These are phyloP conservation scores for Liriodendron chinense DNA, from an alignment of 164 flowering plant genomes.

Conservation along the genomic window DNA sequence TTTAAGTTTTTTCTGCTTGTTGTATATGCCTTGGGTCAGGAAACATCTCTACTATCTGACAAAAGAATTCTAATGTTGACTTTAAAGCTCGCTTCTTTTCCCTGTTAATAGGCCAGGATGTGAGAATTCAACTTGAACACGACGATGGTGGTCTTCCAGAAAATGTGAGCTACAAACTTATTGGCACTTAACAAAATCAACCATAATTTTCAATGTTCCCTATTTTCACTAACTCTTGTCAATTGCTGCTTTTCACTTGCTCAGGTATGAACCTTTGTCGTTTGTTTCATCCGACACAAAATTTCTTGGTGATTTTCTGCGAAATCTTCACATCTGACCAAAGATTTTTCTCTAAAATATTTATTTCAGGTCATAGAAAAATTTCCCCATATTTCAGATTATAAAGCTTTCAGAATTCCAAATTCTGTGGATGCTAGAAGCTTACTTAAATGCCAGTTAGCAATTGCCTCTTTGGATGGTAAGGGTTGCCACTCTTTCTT, in stretches of 20 bases:
- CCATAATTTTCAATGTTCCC: background rate
- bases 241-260: background rate
- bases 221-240: background rate
- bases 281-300: background rate
- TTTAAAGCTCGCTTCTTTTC: slow-evolving; percentile 1
- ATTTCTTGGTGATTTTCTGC: too few relatives aligned
- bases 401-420: slow-evolving; percentile 51
- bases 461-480: slow-evolving; percentile 61
- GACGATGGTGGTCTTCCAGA: slow-evolving; percentile 43
- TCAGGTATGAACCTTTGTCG: background rate
- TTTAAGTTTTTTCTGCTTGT: too few relatives aligned
- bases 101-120: slow-evolving; percentile 59
- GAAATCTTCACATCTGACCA: background rate
- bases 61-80: background rate
- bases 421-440: slow-evolving; percentile 35
- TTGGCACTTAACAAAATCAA: background rate
- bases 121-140: slow-evolving; percentile 51
- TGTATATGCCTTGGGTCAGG: background rate
- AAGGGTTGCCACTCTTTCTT: slow-evolving; percentile 17
- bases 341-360: background rate
- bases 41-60: background rate
- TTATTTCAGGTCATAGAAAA: slow-evolving; percentile 59
- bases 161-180: slow-evolving; percentile 39
- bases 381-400: slow-evolving; percentile 77
- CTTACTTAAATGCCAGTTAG: slow-evolving; percentile 78